A percentile compares a stretch with the other conserved stretches of the same genome.
Evolutionary conservation across 1,139 yeast species (phyloP).

Genomic region (Candida pseudoviswanathii): DNA sequence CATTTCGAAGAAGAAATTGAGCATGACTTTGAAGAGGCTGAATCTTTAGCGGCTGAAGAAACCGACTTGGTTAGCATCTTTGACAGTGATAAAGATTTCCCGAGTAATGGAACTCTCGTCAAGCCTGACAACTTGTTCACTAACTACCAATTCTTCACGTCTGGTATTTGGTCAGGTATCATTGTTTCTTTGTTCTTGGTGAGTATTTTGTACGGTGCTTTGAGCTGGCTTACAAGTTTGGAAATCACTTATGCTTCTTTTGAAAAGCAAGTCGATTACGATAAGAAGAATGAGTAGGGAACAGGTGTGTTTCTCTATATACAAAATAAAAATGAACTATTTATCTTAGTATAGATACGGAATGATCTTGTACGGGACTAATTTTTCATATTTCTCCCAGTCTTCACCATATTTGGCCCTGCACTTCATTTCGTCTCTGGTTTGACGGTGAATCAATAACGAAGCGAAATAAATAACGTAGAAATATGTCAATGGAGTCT

Average conservation of each 20-base stretch:
- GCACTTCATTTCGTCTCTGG: constrained; percentile 91
- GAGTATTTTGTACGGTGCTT: constrained; percentile 53
- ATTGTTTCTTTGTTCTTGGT: constrained; percentile 58
- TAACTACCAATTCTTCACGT: constrained; percentile 45
- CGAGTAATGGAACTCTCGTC: constrained; percentile 11
- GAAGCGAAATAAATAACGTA: constrained; percentile 82
- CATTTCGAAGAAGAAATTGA: constrained; percentile 32
- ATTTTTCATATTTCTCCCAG: constrained; percentile 79
- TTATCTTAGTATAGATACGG: constrained; percentile 74
- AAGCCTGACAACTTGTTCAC: constrained; percentile 34
- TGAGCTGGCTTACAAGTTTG: constrained; percentile 61
- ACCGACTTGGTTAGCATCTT: constrained; percentile 25
- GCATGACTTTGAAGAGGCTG: constrained; percentile 36
- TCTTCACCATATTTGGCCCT: constrained; percentile 78
- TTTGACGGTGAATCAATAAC: constrained; percentile 83
- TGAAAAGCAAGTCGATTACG: constrained; percentile 65
- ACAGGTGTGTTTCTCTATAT: neutral
- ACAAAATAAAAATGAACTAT: neutral
- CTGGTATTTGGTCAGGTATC: constrained; percentile 69
- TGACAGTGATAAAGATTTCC: constrained; percentile 14
- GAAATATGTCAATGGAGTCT: constrained; percentile 82
- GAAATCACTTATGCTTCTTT: constrained; percentile 73
- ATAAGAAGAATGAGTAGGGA: constrained; percentile 59
- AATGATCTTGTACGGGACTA: constrained; percentile 86
- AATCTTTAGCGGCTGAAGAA: constrained; percentile 33